A percentile compares a stretch with the other conserved stretches of the same genome.
Evolutionary conservation across 495 filamentous ascomycete species (phyloP).

Genomic region (Xylaria longipes): DNA sequence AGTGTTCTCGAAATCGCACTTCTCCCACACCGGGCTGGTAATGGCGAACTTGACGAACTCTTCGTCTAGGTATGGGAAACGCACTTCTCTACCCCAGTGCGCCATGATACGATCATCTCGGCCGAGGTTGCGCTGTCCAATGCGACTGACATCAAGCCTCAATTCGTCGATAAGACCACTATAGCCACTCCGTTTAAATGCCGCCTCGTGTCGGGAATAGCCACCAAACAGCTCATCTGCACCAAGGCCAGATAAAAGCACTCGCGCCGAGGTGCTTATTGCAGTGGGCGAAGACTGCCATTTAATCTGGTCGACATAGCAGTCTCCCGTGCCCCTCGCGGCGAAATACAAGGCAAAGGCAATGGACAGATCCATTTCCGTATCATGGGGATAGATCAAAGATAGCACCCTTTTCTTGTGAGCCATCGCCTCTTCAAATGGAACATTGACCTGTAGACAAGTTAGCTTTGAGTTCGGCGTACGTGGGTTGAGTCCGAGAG

Average conservation of each 20-base stretch:
- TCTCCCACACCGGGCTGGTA: conserved; percentile 74
- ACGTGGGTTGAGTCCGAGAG: neutral
- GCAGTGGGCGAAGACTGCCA: conserved; percentile 54
- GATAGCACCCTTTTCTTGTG: conserved; percentile 73
- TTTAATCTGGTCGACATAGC: conserved; percentile 34
- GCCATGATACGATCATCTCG: conserved; percentile 91
- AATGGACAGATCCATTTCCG: conserved; percentile 99
- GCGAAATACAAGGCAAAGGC: conserved; percentile 92
- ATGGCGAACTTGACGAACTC: conserved; percentile 82
- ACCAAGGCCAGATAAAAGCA: conserved; percentile 90
- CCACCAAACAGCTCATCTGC: conserved; percentile 97
- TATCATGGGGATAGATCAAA: conserved; percentile 91
- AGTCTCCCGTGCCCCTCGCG: conserved; percentile 72
- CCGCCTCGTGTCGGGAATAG: conserved; percentile 82
- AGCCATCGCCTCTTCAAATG: conserved; percentile 73
- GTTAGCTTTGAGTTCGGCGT: conserved; percentile 19
- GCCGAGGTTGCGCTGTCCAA: conserved; percentile 92
- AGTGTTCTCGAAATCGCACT: conserved; percentile 75
- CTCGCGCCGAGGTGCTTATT: conserved; percentile 69
- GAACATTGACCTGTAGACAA: conserved; percentile 72
- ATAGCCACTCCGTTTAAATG: conserved; percentile 72
- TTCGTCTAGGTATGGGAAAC: conserved; percentile 95
- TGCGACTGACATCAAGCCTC: conserved; percentile 80
- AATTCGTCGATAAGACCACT: conserved; percentile 80
- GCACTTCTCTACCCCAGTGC: conserved; percentile 86